Conservation (phyloP, 176 grass and related monocot genomes). For the Oryza glumipatula region DNA sequence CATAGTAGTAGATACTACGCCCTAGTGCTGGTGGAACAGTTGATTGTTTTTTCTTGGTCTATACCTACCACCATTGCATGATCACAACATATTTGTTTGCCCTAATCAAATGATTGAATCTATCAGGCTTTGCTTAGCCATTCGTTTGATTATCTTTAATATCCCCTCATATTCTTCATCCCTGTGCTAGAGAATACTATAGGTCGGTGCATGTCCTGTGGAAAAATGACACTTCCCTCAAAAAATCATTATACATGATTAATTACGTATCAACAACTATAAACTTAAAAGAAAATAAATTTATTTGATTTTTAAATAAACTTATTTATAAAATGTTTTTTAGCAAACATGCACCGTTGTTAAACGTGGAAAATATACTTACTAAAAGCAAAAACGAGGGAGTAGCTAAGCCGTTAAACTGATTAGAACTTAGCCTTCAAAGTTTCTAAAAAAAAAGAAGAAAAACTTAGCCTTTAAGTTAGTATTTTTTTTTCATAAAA, state of each 20-base stretch:
- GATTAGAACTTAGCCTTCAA: too few species aligned
- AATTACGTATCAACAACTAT: too few species aligned
- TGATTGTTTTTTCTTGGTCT: background rate
- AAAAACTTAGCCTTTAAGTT: too few species aligned
- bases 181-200: background rate
- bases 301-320: too few species aligned
- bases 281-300: too few species aligned
- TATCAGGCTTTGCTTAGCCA: conserved; percentile 19
- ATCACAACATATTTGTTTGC: conserved; percentile 21
- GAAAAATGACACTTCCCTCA: conserved; percentile 15
- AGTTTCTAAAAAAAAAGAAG: too few species aligned
- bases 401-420: too few species aligned
- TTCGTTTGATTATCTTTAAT: conserved; percentile 3
- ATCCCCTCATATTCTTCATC: background rate
- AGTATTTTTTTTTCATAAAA: conserved; percentile 7
- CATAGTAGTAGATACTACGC: background rate
- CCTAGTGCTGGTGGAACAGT: conserved; percentile 4
- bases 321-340: too few species aligned
- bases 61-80: conserved; percentile 45
- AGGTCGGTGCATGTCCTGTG: conserved; percentile 15
- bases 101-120: conserved; percentile 45
- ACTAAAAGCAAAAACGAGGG: too few species aligned
- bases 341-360: too few species aligned
- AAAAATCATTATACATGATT: background rate
- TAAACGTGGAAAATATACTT: too few species aligned